Base-by-base conservation (phyloP, 164 flowering plant species). In the Vitis riparia region DNA sequence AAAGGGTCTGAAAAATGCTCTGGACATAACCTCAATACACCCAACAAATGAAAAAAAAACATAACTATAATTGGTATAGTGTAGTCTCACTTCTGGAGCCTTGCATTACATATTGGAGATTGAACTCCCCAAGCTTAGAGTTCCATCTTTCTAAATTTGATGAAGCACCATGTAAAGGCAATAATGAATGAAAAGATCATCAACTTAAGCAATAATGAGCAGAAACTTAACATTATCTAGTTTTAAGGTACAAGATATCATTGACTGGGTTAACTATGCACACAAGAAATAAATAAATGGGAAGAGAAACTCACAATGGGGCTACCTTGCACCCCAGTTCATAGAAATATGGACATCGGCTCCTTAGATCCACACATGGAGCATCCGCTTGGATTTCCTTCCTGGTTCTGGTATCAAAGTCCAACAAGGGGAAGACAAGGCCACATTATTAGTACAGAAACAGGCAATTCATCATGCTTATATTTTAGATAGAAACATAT, bases 331-430 rank as follows among this genome's bases (percentile, higher is more conserved):
- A 88, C 66, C 99, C 99, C 71, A 94, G 83, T 77, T 94, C 97
- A 77, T 94, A 92, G 66, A 94, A 95, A 79, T 88, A 90, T 30
- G 80, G 85, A 69, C 91, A 88, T 30, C 91, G 86, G 65, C 77
- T 88, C 75, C 78, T 88, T 51, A 92, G 76, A 82, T 95, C 88
- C 71, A 95, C 99, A 77, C 82, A 86, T 51, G 88, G 93, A 69
- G 89, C 90, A 87, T 92, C 99, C 50, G 97, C 97, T 71, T 87
- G 95, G 66, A 92, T 80, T 87, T 92, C 99, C 81, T 90, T 87
- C 78, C 96, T 81, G 62, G 97, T 94, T 76, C 97, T 92, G 83
- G 62, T 30, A 66, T 65, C 11, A 37, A 50, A 23, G 37, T 73
- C 17, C 27, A 66, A 17, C 56, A 47, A 8, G 50, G 51, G 30